Conservation (phyloP, 2,329 filamentous ascomycete species). For the Stagonosporopsis vannaccii region DNA sequence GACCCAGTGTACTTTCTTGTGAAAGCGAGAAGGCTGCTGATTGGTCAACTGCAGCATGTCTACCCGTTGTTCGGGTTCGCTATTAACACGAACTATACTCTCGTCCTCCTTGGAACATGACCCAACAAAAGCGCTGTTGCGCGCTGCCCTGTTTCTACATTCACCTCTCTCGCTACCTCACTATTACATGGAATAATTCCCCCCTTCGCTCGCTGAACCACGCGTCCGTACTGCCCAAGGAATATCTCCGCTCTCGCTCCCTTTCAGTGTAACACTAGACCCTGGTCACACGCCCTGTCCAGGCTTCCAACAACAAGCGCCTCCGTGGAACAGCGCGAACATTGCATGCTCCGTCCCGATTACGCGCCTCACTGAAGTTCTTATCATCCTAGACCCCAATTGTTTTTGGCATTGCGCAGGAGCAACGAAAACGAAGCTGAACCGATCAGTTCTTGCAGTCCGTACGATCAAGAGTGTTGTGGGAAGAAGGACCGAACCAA, state of each 20-base stretch:
- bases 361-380: neutral
- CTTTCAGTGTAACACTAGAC: slow-evolving; percentile 10
- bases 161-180: slow-evolving; percentile 20
- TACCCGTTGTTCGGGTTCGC: slow-evolving; percentile 20
- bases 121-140: slow-evolving; percentile 27
- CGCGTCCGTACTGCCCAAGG: neutral
- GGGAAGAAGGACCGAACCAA: slow-evolving; percentile 5
- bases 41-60: slow-evolving; percentile 12
- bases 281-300: slow-evolving; percentile 2
- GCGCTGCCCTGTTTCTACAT: slow-evolving; percentile 20
- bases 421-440: neutral
- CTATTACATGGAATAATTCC: slow-evolving; percentile 6
- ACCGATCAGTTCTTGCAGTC: neutral
- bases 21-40: slow-evolving; percentile 6
- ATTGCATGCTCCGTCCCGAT: slow-evolving; percentile 1
- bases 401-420: neutral
- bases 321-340: neutral
- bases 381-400: neutral
- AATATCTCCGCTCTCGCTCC: slow-evolving; percentile 1
- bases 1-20: slow-evolving; percentile 6
- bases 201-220: slow-evolving; percentile 25
- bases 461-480: slow-evolving; percentile 1
- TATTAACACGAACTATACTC: slow-evolving; percentile 23
- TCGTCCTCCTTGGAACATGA: slow-evolving; percentile 17
- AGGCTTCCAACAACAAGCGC: slow-evolving; percentile 4